A percentile compares a stretch with the other conserved stretches of the same genome.
phyloP scores from a whole-genome alignment of 345 rosid genomes.

The Hirschfeldia incana region DNA sequence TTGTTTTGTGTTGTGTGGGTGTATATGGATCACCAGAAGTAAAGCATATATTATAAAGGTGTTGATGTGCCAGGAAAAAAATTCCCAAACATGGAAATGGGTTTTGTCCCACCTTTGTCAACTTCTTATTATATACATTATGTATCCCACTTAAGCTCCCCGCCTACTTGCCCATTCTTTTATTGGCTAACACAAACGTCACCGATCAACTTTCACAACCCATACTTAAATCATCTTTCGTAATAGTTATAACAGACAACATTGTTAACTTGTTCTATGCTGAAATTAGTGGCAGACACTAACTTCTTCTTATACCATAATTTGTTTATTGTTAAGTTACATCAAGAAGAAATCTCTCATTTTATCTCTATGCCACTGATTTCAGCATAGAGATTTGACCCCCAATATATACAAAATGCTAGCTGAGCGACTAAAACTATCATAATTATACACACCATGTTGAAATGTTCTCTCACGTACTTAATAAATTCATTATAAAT shows the following conservation, averaged over 20 bases:
- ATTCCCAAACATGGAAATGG: slow-evolving; percentile 25
- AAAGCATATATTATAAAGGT: background rate
- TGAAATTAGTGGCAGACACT: no score
- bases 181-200: slow-evolving; percentile 3
- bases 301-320: background rate
- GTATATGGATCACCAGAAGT: background rate
- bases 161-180: slow-evolving; percentile 9
- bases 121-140: slow-evolving; percentile 19
- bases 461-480: background rate
- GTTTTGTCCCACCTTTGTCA: slow-evolving; percentile 31
- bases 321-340: background rate
- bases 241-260: background rate
- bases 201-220: slow-evolving; percentile 20
- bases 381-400: background rate
- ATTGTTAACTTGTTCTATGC: no score
- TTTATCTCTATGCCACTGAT: background rate
- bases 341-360: background rate
- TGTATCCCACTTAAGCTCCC: slow-evolving; percentile 23
- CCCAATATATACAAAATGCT: background rate
- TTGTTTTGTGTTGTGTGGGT: background rate
- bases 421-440: background rate
- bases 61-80: slow-evolving; percentile 28
- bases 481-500: background rate
- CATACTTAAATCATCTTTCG: slow-evolving; percentile 15
- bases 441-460: background rate